Evolutionary conservation across 306 rosid species (phyloP).

Genomic region (Trifolium pratense): DNA sequence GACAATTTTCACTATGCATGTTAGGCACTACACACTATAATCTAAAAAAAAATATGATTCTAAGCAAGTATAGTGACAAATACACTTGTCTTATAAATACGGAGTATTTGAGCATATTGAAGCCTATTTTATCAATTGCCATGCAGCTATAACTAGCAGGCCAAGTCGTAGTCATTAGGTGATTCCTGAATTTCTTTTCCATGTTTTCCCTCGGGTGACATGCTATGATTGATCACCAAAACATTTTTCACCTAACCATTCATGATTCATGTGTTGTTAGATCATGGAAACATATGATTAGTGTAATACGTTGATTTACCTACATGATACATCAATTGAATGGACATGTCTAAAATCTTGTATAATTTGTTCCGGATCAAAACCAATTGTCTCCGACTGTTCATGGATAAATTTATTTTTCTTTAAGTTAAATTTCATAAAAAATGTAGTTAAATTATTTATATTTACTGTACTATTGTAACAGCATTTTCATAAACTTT

Average conservation of each 20-base stretch:
- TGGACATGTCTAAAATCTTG: background rate
- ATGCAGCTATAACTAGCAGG: background rate
- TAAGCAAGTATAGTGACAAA: slow-evolving; percentile 8
- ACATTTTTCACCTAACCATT: slow-evolving; percentile 34
- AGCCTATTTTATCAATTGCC: background rate
- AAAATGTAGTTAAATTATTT: no score
- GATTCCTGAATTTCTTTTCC: slow-evolving; percentile 12
- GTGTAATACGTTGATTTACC: background rate
- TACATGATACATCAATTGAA: background rate
- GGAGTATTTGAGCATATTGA: background rate
- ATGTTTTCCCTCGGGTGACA: slow-evolving; percentile 43
- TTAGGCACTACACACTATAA: background rate
- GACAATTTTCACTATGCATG: slow-evolving; percentile 34
- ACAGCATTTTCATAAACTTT: no score
- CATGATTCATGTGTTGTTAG: background rate
- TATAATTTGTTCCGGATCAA: background rate
- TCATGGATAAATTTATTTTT: no score
- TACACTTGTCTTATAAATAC: slow-evolving; percentile 18
- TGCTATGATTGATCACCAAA: slow-evolving; percentile 34
- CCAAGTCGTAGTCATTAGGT: background rate
- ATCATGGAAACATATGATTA: slow-evolving; percentile 6
- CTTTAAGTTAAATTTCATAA: no score
- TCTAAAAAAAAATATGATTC: background rate
- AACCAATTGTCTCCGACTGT: background rate
- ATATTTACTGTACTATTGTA: no score